Evolutionary conservation across 2,329 filamentous ascomycete species (phyloP).

Genomic region (Sphaerulina populicola): DNA sequence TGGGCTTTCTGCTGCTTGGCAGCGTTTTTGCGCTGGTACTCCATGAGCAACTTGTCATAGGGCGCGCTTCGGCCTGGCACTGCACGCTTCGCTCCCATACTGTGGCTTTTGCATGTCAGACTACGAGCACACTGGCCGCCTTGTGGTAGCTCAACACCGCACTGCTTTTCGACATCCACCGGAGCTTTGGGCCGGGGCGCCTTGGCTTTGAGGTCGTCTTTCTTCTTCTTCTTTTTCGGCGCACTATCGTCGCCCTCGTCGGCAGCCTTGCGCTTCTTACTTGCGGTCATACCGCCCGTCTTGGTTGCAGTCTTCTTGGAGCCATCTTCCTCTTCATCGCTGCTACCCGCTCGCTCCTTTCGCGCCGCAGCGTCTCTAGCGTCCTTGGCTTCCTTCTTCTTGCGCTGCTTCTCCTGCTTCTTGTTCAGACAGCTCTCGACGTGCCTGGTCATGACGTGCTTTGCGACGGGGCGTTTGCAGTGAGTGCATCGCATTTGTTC

Average conservation of each 20-base stretch:
- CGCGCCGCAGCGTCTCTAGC: conserved; percentile 43
- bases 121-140: conserved; percentile 79
- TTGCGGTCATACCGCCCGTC: conserved; percentile 27
- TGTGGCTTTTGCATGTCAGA: conserved; percentile 82
- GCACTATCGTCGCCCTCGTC: conserved; percentile 59
- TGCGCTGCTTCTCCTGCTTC: conserved; percentile 60
- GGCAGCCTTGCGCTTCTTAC: conserved; percentile 41
- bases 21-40: conserved; percentile 85
- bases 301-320: conserved; percentile 28
- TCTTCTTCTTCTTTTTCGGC: conserved; percentile 70
- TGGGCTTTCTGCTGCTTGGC: conserved; percentile 95
- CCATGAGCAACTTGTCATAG: conserved; percentile 72
- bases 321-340: conserved; percentile 33
- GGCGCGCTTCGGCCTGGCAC: conserved; percentile 78
- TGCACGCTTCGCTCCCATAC: conserved; percentile 84
- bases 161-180: conserved; percentile 87
- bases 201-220: conserved; percentile 47
- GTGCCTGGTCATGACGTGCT: conserved; percentile 65
- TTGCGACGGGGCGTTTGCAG: conserved; percentile 81
- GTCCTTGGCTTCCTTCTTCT: conserved; percentile 56
- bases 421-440: conserved; percentile 75
- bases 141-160: conserved; percentile 75
- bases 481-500: conserved; percentile 81
- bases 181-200: conserved; percentile 76
- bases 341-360: conserved; percentile 37